Conservation (phyloP, 2,329 filamentous ascomycete species). For the Plectosphaerella plurivora region DNA sequence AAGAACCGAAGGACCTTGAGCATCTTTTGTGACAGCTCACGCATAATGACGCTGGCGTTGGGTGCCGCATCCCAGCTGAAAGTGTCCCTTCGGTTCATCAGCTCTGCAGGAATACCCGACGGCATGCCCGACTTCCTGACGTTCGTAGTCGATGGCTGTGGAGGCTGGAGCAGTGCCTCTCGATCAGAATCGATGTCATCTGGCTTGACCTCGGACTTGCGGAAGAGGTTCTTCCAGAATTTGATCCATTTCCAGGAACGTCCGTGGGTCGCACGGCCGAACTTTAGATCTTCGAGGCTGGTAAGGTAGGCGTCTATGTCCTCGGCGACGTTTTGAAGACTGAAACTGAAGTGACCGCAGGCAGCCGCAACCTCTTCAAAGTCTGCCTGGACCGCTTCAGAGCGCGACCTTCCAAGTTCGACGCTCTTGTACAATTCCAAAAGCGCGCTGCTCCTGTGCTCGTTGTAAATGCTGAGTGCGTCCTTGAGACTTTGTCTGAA, state of each 20-base stretch:
- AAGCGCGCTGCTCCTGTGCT: conserved; percentile 71
- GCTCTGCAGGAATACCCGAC: conserved; percentile 49
- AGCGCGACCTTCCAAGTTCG: conserved; percentile 63
- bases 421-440: conserved; percentile 76
- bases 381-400: conserved; percentile 78
- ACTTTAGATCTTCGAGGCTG: conserved; percentile 80
- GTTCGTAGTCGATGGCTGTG: conserved; percentile 33
- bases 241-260: conserved; percentile 81
- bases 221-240: conserved; percentile 56
- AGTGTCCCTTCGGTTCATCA: conserved; percentile 47
- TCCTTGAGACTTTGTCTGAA: conserved; percentile 76
- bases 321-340: conserved; percentile 83
- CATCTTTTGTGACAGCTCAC: conserved; percentile 38
- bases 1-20: conserved; percentile 43
- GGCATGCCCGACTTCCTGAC: conserved; percentile 51
- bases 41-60: conserved; percentile 37
- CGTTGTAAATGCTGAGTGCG: conserved; percentile 74
- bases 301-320: conserved; percentile 81
- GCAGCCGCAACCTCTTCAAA: conserved; percentile 97
- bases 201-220: conserved; percentile 14
- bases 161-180: conserved; percentile 29
- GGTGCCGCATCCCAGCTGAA: conserved; percentile 54
- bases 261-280: conserved; percentile 56
- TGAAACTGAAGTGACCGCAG: conserved; percentile 94
- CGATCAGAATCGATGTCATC: conserved; percentile 35